Conservation (phyloP, 2,329 filamentous ascomycete species). For the Hypoxylon sp. region DNA sequence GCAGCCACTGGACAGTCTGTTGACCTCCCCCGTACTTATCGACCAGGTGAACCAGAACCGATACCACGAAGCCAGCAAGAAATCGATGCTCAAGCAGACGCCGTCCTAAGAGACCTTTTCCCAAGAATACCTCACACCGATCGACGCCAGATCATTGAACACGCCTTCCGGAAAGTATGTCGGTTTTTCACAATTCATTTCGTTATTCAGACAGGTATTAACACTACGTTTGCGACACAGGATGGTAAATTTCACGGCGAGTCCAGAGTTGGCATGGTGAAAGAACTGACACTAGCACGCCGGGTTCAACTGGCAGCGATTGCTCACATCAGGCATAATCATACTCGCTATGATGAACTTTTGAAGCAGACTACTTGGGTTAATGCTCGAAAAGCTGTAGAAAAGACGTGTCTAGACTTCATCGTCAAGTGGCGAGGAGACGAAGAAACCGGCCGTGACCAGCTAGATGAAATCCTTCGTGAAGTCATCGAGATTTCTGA, state of each 20-base stretch:
- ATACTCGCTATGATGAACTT: constrained; percentile 75
- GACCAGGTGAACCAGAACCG: constrained; percentile 64
- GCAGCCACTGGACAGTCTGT: constrained; percentile 48
- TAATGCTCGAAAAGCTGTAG: constrained; percentile 73
- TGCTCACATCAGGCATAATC: constrained; percentile 76
- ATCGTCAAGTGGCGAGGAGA: constrained; percentile 81
- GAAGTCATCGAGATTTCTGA: constrained; percentile 78
- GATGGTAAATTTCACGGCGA: constrained; percentile 67
- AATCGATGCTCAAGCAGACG: constrained; percentile 74
- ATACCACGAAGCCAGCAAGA: constrained; percentile 72
- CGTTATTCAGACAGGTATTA: neutral
- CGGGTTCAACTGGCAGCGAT: constrained; percentile 76
- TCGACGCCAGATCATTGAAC: constrained; percentile 72
- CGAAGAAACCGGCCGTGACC: constrained; percentile 77
- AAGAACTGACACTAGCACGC: constrained; percentile 70
- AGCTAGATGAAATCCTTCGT: constrained; percentile 75
- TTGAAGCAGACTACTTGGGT: constrained; percentile 71
- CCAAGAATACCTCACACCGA: constrained; percentile 76
- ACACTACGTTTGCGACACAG: constrained; percentile 54
- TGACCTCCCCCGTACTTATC: constrained; percentile 47
- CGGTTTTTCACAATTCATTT: constrained; percentile 5
- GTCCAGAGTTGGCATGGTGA: constrained; percentile 70
- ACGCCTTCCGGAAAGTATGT: constrained; percentile 74
- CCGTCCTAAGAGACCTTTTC: constrained; percentile 73
- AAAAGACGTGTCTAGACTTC: constrained; percentile 72